Evolutionary conservation across 208 protist genomes (phyloP), one percentile per base, ranked within the genome.

Genomic region (Trypanosomatidae sp.): DNA sequence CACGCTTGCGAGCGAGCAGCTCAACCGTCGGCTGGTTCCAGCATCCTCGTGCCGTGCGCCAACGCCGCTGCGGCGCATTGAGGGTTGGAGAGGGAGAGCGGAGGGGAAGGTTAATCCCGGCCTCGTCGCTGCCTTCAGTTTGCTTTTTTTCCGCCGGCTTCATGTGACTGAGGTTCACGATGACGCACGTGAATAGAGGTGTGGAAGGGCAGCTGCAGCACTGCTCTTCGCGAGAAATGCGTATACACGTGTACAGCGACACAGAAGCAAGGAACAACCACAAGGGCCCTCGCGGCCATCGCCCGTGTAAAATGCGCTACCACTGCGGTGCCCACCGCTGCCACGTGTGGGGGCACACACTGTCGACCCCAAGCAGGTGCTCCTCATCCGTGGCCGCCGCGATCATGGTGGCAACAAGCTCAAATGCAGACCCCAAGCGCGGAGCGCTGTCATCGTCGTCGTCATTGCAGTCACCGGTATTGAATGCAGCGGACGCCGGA

Each of bases 301-400:
- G 60, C 41, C 17, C 60, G 46, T 46, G 10, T 19, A 25, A 25
- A 65, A 44, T 25, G n/a, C 60, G 39, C 53, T 86, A 95, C 91
- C 91, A 95, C 3, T 95, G 91, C 17, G 91, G 91, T 47, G 89
- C 83, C 91, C 91, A 95, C 28, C 76, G 76, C 46, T 41, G 44
- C 88, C 89, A 93, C n/a, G 47, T 25, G 62, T 95, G 91, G 46
- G 88, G 91, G 2, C 77, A 65, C n/a, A 80, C 59, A 46, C 69
- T 66, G 10, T 75, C 69, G 41, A 85, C 79, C 47, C 87, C 89
- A 0, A 91, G 8, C 56, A 91, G 64, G 30, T 90, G 82, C 39
- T 79, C 67, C 64, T 85, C 80, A 43, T 82, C 69, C 6, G 81
- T 84, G 36, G 91, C 83, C 5, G 80, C 80, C 12, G 50, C 65